phyloP scores from a whole-genome alignment of 208 protist species.

The Strigomonas culicis region DNA sequence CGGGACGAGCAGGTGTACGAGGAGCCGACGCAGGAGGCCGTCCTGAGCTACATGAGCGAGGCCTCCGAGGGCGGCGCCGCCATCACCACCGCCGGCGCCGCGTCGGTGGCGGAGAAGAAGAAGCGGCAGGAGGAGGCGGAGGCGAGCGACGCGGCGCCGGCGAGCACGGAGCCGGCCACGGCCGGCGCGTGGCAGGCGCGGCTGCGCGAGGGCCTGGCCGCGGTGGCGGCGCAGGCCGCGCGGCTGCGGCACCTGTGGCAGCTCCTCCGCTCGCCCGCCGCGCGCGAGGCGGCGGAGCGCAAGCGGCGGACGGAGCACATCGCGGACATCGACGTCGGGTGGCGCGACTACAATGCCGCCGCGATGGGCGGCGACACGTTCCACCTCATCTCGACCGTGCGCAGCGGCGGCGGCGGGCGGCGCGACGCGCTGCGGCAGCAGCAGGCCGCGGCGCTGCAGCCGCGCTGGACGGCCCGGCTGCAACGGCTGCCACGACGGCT shows the following conservation, averaged over 20 bases:
- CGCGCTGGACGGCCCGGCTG: too few relatives aligned
- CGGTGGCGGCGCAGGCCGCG: too few relatives aligned
- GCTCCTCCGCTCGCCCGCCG: too few relatives aligned
- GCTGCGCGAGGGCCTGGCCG: too few relatives aligned
- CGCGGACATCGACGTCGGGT: slow-evolving; percentile 68
- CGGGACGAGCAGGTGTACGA: background rate
- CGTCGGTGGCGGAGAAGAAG: slow-evolving; percentile 23
- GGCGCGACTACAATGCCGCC: slow-evolving; percentile 58
- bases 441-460: too few relatives aligned
- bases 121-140: slow-evolving; percentile 28
- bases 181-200: too few relatives aligned
- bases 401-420: too few relatives aligned
- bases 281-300: too few relatives aligned
- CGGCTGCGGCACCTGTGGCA: too few relatives aligned
- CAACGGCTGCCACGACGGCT: background rate
- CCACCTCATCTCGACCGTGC: slow-evolving; percentile 4
- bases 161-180: too few relatives aligned
- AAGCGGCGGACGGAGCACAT: slow-evolving; percentile 9
- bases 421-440: too few relatives aligned
- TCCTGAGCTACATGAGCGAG: background rate
- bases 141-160: too few relatives aligned
- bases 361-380: slow-evolving; percentile 8
- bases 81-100: background rate
- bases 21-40: background rate
- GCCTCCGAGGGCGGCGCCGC: background rate